phyloP scores from a whole-genome alignment of 805 yeast species.

The Lipomyces kockii region DNA sequence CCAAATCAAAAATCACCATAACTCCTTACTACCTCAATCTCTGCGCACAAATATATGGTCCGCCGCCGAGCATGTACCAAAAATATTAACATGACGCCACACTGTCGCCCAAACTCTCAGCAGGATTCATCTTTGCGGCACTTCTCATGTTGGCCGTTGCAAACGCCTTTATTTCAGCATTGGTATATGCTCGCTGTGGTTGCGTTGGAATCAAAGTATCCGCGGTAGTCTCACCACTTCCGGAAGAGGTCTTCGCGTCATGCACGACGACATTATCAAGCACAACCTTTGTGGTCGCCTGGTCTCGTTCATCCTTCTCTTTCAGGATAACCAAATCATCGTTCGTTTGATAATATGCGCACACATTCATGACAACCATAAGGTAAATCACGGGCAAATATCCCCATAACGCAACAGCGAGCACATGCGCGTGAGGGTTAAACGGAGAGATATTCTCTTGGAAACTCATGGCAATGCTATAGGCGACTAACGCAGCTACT shows the following conservation, averaged over 20 bases:
- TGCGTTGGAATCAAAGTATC: neutral
- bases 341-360: slow-evolving; percentile 37
- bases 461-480: slow-evolving; percentile 34
- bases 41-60: too few species aligned
- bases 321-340: slow-evolving; percentile 39
- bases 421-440: slow-evolving; percentile 35
- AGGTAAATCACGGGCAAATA: slow-evolving; percentile 39
- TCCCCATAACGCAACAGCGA: slow-evolving; percentile 38
- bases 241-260: neutral
- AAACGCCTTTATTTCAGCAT: slow-evolving; percentile 30
- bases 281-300: slow-evolving; percentile 9
- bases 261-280: slow-evolving; percentile 27
- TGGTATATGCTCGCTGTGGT: slow-evolving; percentile 27
- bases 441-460: slow-evolving; percentile 37
- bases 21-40: neutral
- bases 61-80: too few species aligned
- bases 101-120: neutral
- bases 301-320: slow-evolving; percentile 32
- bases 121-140: neutral
- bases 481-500: slow-evolving; percentile 31
- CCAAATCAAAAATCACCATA: neutral
- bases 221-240: neutral
- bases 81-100: neutral
- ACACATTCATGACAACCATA: slow-evolving; percentile 37
- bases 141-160: slow-evolving; percentile 13